These are phyloP conservation scores for Hemileccinum impolitum DNA, from an alignment of 768 basidiomycete species.

Conservation along the genomic window DNA sequence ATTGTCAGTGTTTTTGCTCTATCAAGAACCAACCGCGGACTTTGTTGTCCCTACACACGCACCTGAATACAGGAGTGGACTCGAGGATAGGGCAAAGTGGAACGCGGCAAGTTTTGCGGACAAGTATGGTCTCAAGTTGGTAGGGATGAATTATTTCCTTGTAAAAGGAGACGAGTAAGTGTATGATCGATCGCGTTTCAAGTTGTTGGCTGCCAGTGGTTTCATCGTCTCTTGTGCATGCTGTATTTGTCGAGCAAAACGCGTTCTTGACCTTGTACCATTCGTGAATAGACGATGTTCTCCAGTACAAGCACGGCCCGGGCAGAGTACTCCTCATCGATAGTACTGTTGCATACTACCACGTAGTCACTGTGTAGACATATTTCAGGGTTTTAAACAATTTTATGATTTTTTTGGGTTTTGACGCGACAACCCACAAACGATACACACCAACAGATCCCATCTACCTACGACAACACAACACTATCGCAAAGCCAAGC, in stretches of 20 bases:
- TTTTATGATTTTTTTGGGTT: too few species aligned
- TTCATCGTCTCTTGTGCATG: neutral
- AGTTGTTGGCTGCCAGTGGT: too few species aligned
- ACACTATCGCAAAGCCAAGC: neutral
- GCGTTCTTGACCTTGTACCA: too few species aligned
- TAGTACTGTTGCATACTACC: too few species aligned
- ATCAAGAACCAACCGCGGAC: slow-evolving; percentile 48
- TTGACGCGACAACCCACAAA: neutral
- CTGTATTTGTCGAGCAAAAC: neutral
- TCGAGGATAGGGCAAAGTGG: slow-evolving; percentile 52
- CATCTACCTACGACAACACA: neutral
- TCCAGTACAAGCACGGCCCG: too few species aligned
- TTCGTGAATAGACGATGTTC: too few species aligned
- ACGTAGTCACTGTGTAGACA: too few species aligned
- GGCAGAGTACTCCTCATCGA: too few species aligned
- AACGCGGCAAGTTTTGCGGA: slow-evolving; percentile 51
- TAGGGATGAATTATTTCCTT: slow-evolving; percentile 57
- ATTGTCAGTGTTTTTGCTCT: slow-evolving; percentile 52
- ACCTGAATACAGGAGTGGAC: slow-evolving; percentile 42
- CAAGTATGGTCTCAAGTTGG: slow-evolving; percentile 48
- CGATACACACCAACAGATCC: neutral
- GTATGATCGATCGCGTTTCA: neutral
- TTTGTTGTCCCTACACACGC: slow-evolving; percentile 43
- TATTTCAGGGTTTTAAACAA: too few species aligned
- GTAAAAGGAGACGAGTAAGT: slow-evolving; percentile 28